These are phyloP conservation scores for Mucor racemosus DNA, from an alignment of 371 early-diverging fungal species.

Conservation along the genomic window DNA sequence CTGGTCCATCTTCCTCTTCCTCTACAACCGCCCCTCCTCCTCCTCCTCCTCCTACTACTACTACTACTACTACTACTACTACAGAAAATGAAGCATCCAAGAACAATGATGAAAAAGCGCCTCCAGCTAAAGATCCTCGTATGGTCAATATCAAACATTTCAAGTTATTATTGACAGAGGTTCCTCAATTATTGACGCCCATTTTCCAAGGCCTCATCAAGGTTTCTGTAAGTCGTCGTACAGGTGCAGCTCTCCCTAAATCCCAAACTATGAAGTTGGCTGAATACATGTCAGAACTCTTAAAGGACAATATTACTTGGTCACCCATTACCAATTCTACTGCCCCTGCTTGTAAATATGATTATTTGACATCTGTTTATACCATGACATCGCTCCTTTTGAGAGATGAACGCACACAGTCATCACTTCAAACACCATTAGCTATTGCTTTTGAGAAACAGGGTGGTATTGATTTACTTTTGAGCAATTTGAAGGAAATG, in stretches of 20 bases:
- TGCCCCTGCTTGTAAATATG: conserved; percentile 52
- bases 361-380: conserved; percentile 60
- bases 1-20: background rate
- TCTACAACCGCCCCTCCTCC: background rate
- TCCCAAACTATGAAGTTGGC: conserved; percentile 65
- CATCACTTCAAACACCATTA: conserved; percentile 73
- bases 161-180: conserved; percentile 67
- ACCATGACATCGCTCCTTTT: conserved; percentile 51
- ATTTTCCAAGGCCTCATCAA: conserved; percentile 77
- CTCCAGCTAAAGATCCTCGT: conserved; percentile 54
- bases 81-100: background rate
- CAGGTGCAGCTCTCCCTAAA: conserved; percentile 56
- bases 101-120: conserved; percentile 14
- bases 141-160: conserved; percentile 75
- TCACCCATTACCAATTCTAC: conserved; percentile 32
- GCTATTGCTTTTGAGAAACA: conserved; percentile 71
- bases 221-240: conserved; percentile 66
- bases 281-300: conserved; percentile 52
- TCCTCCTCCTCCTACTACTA: no score
- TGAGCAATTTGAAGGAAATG: conserved; percentile 54
- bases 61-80: no score
- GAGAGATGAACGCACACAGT: conserved; percentile 64
- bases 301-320: conserved; percentile 63
- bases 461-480: conserved; percentile 65
- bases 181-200: conserved; percentile 66